Percentiles rank a stretch among this genome's conserved stretches.
These are phyloP conservation scores for Beauveria brongniartii DNA, from an alignment of 2,329 filamentous ascomycete species.

Conservation along the genomic window DNA sequence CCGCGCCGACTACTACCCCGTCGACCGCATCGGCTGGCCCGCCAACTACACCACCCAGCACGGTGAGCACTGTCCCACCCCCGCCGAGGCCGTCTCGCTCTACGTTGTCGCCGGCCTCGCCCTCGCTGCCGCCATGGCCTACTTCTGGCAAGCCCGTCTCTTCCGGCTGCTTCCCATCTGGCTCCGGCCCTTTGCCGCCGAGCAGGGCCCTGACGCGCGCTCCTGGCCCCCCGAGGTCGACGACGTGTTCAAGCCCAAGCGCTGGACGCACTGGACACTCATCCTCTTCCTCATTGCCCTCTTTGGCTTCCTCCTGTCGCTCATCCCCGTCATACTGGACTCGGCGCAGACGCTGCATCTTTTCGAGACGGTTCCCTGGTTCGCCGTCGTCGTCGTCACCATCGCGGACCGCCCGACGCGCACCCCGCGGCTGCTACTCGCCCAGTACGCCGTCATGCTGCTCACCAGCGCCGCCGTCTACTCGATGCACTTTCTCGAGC, in stretches of 20 bases:
- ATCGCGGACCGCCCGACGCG: slow-evolving; percentile 30
- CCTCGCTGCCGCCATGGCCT: slow-evolving; percentile 22
- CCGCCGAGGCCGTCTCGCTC: slow-evolving; percentile 14
- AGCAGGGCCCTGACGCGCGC: slow-evolving; percentile 20
- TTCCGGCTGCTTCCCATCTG: slow-evolving; percentile 29
- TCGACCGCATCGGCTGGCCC: background rate
- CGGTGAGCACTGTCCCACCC: background rate
- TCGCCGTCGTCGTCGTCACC: slow-evolving; percentile 27
- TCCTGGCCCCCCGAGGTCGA: background rate
- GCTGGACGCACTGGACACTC: slow-evolving; percentile 33
- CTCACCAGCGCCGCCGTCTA: slow-evolving; percentile 23
- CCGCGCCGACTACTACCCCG: background rate
- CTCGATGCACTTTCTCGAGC: slow-evolving; percentile 23
- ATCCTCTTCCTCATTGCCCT: slow-evolving; percentile 20
- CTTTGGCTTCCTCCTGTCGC: slow-evolving; percentile 19
- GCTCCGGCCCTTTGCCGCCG: slow-evolving; percentile 35
- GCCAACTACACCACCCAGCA: background rate
- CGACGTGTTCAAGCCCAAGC: slow-evolving; percentile 17
- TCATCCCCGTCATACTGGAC: slow-evolving; percentile 23
- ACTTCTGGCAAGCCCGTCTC: slow-evolving; percentile 20
- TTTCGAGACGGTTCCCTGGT: slow-evolving; percentile 33
- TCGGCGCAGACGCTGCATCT: slow-evolving; percentile 21
- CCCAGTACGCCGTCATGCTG: slow-evolving; percentile 29
- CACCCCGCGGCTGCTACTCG: slow-evolving; percentile 32
- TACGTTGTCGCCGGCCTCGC: slow-evolving; percentile 19